Evolutionary conservation across 148 eudicot species (phyloP).

Genomic region (Salicornia ramosissima): DNA sequence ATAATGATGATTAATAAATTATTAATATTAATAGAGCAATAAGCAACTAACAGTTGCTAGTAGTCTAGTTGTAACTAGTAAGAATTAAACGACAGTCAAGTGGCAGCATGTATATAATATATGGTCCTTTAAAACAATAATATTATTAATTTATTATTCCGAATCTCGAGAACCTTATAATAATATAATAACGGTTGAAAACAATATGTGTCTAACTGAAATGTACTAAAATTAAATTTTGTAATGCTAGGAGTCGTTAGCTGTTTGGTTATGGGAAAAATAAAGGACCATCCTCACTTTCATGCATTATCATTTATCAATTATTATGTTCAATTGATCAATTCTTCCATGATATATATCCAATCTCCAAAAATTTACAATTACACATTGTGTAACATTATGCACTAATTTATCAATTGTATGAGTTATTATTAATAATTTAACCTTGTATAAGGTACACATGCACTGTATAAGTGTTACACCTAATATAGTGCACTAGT

Average conservation of each 20-base stretch:
- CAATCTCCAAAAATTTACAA: too few species aligned
- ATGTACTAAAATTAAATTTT: neutral
- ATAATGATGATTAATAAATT: neutral
- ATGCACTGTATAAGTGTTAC: too few species aligned
- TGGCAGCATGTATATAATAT: too few species aligned
- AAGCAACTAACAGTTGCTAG: neutral
- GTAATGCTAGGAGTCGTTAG: neutral
- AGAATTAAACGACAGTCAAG: neutral
- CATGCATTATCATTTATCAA: neutral
- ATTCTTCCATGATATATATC: too few species aligned
- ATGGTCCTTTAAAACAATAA: neutral
- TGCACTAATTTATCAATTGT: too few species aligned
- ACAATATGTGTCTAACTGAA: neutral
- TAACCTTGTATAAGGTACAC: too few species aligned
- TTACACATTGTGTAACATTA: too few species aligned
- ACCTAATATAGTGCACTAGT: too few species aligned
- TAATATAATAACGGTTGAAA: neutral
- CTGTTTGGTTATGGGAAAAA: neutral
- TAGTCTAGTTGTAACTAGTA: neutral
- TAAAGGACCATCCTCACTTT: neutral
- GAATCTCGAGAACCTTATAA: neutral
- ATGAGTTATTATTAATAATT: too few species aligned
- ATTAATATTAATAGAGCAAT: neutral
- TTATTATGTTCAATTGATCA: too few species aligned
- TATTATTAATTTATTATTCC: too few species aligned